These are phyloP conservation scores for Gonapodya sp. DNA, from an alignment of 192 early-diverging fungal species.

Conservation along the genomic window DNA sequence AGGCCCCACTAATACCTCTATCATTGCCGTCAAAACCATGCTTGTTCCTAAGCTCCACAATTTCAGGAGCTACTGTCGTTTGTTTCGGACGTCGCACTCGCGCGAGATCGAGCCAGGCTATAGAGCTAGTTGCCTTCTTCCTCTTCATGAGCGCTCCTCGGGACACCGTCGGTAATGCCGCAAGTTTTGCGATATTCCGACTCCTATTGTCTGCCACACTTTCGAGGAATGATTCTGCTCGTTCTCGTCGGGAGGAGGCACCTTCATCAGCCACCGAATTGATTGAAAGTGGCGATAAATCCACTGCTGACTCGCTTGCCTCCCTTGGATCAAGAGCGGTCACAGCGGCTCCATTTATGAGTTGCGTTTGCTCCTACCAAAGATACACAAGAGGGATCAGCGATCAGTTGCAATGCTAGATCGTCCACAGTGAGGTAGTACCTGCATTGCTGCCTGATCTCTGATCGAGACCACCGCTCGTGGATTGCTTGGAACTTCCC, in stretches of 20 bases:
- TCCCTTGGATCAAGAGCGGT: too few species aligned
- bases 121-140: background rate
- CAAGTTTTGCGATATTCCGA: background rate
- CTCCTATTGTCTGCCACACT: slow-evolving; percentile 13
- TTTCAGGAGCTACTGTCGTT: too few species aligned
- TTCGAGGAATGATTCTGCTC: slow-evolving; percentile 12
- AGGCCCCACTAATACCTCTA: too few species aligned
- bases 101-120: background rate
- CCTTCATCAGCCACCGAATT: background rate
- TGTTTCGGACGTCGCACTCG: background rate
- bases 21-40: too few species aligned
- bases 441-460: background rate
- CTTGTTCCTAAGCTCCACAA: too few species aligned
- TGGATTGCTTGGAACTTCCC: background rate
- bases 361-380: too few species aligned
- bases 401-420: background rate
- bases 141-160: background rate
- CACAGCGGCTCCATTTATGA: too few species aligned
- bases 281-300: too few species aligned
- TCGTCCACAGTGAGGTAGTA: too few species aligned
- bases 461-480: background rate
- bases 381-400: background rate
- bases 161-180: background rate
- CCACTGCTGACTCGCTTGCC: too few species aligned
- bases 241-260: background rate